A percentile compares a stretch with the other conserved stretches of the same genome.
Conservation (phyloP, 1,284 basidiomycete genomes). For the Cutaneotrichosporon daszewskae region DNA sequence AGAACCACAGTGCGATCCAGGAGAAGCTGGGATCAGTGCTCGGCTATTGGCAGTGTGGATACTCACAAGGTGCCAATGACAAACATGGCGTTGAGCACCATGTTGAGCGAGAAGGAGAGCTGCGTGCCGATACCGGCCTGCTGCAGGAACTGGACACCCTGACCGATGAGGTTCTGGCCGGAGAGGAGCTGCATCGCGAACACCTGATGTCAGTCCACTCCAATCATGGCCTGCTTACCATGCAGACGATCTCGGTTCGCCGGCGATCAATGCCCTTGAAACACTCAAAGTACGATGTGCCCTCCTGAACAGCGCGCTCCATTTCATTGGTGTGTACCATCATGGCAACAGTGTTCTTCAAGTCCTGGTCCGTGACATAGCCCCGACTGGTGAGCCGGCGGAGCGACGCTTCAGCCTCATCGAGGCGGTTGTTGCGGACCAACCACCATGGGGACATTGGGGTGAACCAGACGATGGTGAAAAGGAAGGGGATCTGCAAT, state of each 20-base stretch:
- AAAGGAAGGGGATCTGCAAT: slow-evolving; percentile 32
- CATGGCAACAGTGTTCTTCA: slow-evolving; percentile 25
- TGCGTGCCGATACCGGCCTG: slow-evolving; percentile 44
- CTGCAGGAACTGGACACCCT: slow-evolving; percentile 37
- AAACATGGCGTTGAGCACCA: slow-evolving; percentile 22
- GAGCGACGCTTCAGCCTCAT: slow-evolving; percentile 29
- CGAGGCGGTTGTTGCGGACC: slow-evolving; percentile 30
- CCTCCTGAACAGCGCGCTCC: slow-evolving; percentile 19
- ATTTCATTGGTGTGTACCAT: slow-evolving; percentile 35
- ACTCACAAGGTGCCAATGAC: slow-evolving; percentile 10
- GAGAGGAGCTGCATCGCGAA: slow-evolving; percentile 16
- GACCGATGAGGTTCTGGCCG: slow-evolving; percentile 18
- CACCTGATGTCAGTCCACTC: too few species aligned
- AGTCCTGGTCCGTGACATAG: slow-evolving; percentile 20
- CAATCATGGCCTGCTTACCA: too few species aligned
- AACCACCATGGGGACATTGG: slow-evolving; percentile 38
- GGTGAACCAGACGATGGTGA: slow-evolving; percentile 31
- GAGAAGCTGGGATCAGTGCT: too few species aligned
- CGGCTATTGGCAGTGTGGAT: too few species aligned
- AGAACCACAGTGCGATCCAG: slow-evolving; percentile 5
- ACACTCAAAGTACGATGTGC: slow-evolving; percentile 20
- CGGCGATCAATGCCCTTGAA: slow-evolving; percentile 25
- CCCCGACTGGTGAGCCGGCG: slow-evolving; percentile 17
- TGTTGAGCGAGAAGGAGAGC: slow-evolving; percentile 42
- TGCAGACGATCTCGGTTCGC: slow-evolving; percentile 19